Percentiles rank a stretch among this genome's conserved stretches.
phyloP scores from a whole-genome alignment of 2,329 filamentous ascomycete species.

The Hymenoscyphus linearis region DNA sequence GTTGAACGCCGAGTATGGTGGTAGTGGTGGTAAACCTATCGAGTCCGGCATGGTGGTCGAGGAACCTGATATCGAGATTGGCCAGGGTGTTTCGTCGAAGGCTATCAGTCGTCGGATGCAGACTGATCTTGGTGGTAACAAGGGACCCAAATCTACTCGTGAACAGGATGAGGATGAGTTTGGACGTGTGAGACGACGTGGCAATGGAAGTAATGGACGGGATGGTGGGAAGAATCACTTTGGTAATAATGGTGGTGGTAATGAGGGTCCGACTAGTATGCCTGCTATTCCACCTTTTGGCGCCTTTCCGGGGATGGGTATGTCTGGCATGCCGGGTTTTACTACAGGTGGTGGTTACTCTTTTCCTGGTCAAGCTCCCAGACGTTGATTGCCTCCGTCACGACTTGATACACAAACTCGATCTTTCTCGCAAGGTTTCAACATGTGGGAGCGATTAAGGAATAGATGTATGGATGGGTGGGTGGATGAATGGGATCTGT shows the following conservation, averaged over 20 bases:
- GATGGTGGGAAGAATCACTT: constrained; percentile 12
- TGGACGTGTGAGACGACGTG: constrained; percentile 18
- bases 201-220: constrained; percentile 16
- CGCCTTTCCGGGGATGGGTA: constrained; percentile 13
- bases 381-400: not conserved
- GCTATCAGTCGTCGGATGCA: constrained; percentile 66
- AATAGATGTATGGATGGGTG: too few species aligned
- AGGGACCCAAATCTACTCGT: constrained; percentile 53
- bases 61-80: constrained; percentile 98
- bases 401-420: not conserved
- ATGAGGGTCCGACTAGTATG: constrained; percentile 16
- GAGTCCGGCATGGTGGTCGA: constrained; percentile 84
- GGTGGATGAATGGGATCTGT: not conserved
- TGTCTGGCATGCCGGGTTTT: not conserved
- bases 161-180: constrained; percentile 30
- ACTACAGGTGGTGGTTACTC: not conserved
- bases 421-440: not conserved
- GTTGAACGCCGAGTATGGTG: constrained; percentile 86
- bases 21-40: constrained; percentile 78
- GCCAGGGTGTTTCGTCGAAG: constrained; percentile 94
- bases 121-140: constrained; percentile 60
- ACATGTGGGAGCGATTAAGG: too few species aligned
- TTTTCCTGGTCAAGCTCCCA: not conserved
- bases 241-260: constrained; percentile 6
- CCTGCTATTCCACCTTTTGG: constrained; percentile 17